Conservation (phyloP, 768 basidiomycete species). For the Kondoa subrosea region DNA sequence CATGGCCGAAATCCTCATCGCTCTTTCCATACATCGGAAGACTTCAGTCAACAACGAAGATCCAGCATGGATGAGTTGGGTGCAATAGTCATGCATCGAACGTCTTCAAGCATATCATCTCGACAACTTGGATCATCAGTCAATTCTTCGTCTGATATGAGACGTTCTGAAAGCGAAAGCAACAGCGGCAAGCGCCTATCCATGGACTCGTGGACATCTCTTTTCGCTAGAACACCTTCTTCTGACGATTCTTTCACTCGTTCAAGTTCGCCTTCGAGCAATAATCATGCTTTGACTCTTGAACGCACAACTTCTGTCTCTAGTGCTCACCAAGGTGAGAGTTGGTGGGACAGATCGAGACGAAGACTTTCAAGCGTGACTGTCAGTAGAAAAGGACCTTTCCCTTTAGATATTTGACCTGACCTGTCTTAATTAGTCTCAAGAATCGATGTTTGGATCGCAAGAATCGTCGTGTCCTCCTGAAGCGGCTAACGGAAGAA, state of each 20-base stretch:
- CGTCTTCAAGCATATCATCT: background rate
- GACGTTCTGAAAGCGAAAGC: conserved; percentile 6
- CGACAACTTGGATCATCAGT: background rate
- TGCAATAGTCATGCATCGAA: background rate
- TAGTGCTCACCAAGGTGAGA: background rate
- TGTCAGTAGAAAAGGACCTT: too few relatives aligned
- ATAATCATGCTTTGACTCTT: background rate
- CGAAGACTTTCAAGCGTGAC: conserved; percentile 2
- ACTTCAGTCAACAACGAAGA: background rate
- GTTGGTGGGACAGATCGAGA: background rate
- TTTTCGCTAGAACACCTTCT: background rate
- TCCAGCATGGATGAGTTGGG: background rate
- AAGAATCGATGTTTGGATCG: background rate
- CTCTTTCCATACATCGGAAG: background rate
- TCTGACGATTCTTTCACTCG: background rate
- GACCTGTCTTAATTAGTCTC: too few relatives aligned
- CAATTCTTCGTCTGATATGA: conserved; percentile 11
- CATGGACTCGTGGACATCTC: background rate
- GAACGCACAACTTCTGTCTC: background rate
- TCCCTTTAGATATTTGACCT: too few relatives aligned
- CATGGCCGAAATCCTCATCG: background rate
- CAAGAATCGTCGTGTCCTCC: background rate
- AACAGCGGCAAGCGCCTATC: conserved; percentile 1
- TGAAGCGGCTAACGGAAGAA: background rate
- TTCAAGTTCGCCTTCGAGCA: background rate